Percentiles rank a stretch among this genome's conserved stretches.
phyloP scores from a whole-genome alignment of 495 filamentous ascomycete genomes.

The Podospora tetraspora region DNA sequence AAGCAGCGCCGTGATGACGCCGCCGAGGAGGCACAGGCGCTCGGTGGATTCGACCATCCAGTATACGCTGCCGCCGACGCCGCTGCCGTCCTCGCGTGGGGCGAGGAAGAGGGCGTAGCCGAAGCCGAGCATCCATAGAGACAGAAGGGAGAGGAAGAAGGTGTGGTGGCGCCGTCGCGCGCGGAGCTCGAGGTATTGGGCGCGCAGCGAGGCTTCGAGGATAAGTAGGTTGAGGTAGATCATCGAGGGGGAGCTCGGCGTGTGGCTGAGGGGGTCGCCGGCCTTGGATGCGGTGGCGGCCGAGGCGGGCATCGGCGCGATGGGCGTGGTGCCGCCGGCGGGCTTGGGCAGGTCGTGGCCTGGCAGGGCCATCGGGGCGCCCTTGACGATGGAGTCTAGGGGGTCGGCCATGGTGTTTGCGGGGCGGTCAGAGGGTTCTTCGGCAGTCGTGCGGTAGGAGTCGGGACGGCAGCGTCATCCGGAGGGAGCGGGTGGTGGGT shows the following conservation, averaged over 20 bases:
- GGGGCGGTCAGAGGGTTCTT: not conserved
- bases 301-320: constrained; percentile 19
- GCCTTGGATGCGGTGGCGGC: constrained; percentile 42
- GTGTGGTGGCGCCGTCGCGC: constrained; percentile 87
- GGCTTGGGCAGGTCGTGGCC: constrained; percentile 28
- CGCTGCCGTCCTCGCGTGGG: constrained; percentile 82
- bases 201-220: constrained; percentile 87
- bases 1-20: constrained; percentile 72
- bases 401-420: constrained; percentile 44
- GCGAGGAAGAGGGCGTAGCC: constrained; percentile 81
- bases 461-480: not conserved
- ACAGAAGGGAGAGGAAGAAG: constrained; percentile 81
- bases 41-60: constrained; percentile 88
- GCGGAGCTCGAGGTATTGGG: constrained; percentile 85
- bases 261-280: constrained; percentile 68
- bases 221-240: constrained; percentile 98
- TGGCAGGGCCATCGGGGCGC: constrained; percentile 49
- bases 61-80: constrained; percentile 88
- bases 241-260: constrained; percentile 87
- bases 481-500: not conserved
- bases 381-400: constrained; percentile 86
- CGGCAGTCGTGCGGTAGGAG: too few species aligned
- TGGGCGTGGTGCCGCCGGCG: constrained; percentile 35
- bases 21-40: constrained; percentile 82
- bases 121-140: constrained; percentile 75